Base-by-base conservation (phyloP, 768 basidiomycete genomes). In the Neoboletus brunneissimus region DNA sequence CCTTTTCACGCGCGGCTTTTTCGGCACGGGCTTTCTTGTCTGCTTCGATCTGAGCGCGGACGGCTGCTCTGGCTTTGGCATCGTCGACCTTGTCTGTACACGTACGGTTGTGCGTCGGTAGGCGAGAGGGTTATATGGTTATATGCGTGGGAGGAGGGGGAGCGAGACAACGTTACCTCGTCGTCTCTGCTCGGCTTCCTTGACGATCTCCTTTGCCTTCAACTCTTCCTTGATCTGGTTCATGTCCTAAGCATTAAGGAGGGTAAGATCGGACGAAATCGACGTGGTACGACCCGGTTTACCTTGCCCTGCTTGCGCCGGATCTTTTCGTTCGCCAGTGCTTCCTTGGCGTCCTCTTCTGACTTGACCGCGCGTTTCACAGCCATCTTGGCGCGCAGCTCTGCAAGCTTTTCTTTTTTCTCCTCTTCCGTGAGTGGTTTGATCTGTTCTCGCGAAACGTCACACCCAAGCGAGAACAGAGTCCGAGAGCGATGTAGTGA, bases 371-470 rank as follows among this genome's bases (percentile, higher is more conserved):
- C 79, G 1, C 91, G 85, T 71, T 98, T 98, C 55, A 79, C 86
- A 0, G 82, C 79, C 83, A 98, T 86, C 75, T 87, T 93, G 52
- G 80, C 75, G 25, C 85, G 79, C 56, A 99, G 74, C 60, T 97
- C 96, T 0, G 74, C 84, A 0, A 98, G 79, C 66, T 86, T 91
- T 61, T 85, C 77, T 56, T 84, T 82, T 79, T 87, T 96, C 73
- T 98, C 94, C 65, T 95, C 94, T 72, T 98, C 94, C 0, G 95
- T 98, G 50, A 99, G 72, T 0, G 96, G 94, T 68, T 93, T 94
- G 72, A 98, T 85, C 92, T 93, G 54, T 22, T 22, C 20, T 2
- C 5, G 15, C 12, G 31, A 15, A 4, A 31, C 3, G n/a, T 3
- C 29, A 47, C 0, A 8, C 20, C 29, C 49, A 16, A 20, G n/a